phyloP scores from a whole-genome alignment of 2,329 filamentous ascomycete genomes.

The Ploettnerulaceae sp. region DNA sequence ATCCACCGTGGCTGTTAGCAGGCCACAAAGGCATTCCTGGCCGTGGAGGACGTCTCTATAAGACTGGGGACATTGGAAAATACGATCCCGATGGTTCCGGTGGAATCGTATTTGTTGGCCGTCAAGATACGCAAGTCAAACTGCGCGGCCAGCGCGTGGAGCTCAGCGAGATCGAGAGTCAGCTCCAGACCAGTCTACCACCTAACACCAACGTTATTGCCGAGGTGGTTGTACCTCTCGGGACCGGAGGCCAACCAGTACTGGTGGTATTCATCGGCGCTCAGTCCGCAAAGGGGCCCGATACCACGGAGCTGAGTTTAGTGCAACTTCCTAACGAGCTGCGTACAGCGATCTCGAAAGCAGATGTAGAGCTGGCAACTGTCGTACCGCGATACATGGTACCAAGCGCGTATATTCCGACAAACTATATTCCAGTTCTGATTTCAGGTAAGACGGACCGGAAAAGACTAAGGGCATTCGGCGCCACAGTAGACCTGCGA shows the following conservation, averaged over 20 bases:
- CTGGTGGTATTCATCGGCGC: conserved; percentile 34
- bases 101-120: conserved; percentile 50
- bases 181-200: conserved; percentile 37
- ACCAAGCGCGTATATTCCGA: conserved; percentile 33
- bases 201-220: conserved; percentile 31
- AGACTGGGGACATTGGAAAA: conserved; percentile 54
- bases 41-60: conserved; percentile 46
- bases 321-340: conserved; percentile 1
- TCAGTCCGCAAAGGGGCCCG: conserved; percentile 14
- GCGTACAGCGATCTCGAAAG: conserved; percentile 5
- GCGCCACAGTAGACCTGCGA: conserved; percentile 1
- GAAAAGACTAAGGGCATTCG: conserved; percentile 32
- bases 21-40: conserved; percentile 36
- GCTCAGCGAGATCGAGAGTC: conserved; percentile 47
- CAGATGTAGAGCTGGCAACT: conserved; percentile 31
- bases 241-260: conserved; percentile 28
- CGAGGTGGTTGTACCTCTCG: conserved; percentile 33
- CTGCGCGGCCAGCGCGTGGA: conserved; percentile 62
- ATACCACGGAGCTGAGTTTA: background rate
- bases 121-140: conserved; percentile 66
- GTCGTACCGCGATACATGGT: conserved; percentile 35
- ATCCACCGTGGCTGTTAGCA: conserved; percentile 47
- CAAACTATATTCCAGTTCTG: conserved; percentile 31
- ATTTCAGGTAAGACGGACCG: conserved; percentile 35
- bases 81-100: conserved; percentile 45